Evolutionary conservation across 23 red algal species (phyloP), one percentile per base, ranked within the genome.

Genomic region (Pyropia yezoensis): DNA sequence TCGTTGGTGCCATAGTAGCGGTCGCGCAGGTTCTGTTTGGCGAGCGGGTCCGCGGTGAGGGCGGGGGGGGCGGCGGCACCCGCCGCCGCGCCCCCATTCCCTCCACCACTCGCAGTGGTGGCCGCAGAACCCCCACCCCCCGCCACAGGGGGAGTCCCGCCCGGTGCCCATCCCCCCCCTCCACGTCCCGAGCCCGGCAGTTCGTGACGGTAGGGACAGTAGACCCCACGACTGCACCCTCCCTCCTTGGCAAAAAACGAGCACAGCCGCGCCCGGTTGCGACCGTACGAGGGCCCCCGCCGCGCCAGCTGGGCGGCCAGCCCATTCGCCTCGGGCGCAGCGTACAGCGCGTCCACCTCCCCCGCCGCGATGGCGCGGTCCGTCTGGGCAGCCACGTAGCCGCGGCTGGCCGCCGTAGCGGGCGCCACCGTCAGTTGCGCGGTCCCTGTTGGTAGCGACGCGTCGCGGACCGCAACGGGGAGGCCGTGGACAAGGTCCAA

Each of bases 1-100:
- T 92, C 88, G 63, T 92, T 84, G 2, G 82, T 68, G 19, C 88
- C 88, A 65, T 92, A 92, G 57, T 92, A 92, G 25, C 88, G 52
- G 54, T 92, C 75, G 33, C 74, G 71, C 16, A 92, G 30, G 25
- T 85, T 79, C 57, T 92, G 88, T 57, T 73, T 62, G 47, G 68
- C 58, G 55, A 83, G 59, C 66, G 62, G 61, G 33, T 74, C 63
- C 0, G 69, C 39, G 3, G 49, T 61, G 39, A 8, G 39, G 39
- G 39, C 39, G 39, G 39, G 4, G 39, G 39, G 6, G 11, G 39
- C 39, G 39, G 39, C 39, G 39, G 39, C 39, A 13, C 4, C 11
- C 4, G 4, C 39, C 39, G 39, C 39, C 39, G 39, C 39, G 0
- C 4, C 4, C 39, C 39, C 39, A 3, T 13, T 13, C 12, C 39